These are phyloP conservation scores for Pichia sp. DNA, from an alignment of 1,139 yeast genomes.

Conservation along the genomic window DNA sequence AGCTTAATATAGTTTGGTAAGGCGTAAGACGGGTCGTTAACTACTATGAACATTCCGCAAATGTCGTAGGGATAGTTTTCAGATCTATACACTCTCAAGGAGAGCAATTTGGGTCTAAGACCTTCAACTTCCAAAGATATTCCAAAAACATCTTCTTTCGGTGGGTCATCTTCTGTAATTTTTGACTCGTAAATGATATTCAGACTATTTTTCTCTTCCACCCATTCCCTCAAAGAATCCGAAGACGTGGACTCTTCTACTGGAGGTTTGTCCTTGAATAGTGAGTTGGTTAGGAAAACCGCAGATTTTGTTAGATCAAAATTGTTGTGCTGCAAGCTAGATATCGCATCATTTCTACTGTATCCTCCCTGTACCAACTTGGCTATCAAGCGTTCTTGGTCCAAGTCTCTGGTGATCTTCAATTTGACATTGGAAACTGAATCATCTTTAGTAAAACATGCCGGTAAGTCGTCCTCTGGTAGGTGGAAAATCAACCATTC, in stretches of 20 bases:
- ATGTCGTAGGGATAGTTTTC: conserved; percentile 51
- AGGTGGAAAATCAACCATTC: conserved; percentile 86
- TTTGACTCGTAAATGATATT: conserved; percentile 46
- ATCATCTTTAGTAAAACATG: conserved; percentile 41
- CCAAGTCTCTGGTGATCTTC: conserved; percentile 43
- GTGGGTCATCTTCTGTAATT: conserved; percentile 28
- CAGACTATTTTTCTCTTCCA: conserved; percentile 71
- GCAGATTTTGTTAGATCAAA: conserved; percentile 51
- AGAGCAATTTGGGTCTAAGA: conserved; percentile 35
- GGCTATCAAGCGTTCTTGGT: conserved; percentile 46
- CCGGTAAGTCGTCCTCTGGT: conserved; percentile 91
- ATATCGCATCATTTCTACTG: conserved; percentile 58
- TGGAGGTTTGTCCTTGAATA: not conserved
- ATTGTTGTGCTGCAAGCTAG: conserved; percentile 40
- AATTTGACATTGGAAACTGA: conserved; percentile 46
- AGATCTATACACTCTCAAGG: conserved; percentile 50
- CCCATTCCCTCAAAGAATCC: conserved; percentile 46
- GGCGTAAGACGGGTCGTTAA: conserved; percentile 41
- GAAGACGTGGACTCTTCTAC: conserved; percentile 7
- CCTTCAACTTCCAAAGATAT: conserved; percentile 36
- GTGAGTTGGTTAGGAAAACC: conserved; percentile 41
- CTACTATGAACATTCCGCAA: conserved; percentile 59
- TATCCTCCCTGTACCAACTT: conserved; percentile 64
- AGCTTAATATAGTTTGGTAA: conserved; percentile 74
- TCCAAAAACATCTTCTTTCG: conserved; percentile 31